Percentiles rank a stretch among this genome's conserved stretches.
phyloP scores from a whole-genome alignment of 305 asterid genomes.

The Petunia hybrid region DNA sequence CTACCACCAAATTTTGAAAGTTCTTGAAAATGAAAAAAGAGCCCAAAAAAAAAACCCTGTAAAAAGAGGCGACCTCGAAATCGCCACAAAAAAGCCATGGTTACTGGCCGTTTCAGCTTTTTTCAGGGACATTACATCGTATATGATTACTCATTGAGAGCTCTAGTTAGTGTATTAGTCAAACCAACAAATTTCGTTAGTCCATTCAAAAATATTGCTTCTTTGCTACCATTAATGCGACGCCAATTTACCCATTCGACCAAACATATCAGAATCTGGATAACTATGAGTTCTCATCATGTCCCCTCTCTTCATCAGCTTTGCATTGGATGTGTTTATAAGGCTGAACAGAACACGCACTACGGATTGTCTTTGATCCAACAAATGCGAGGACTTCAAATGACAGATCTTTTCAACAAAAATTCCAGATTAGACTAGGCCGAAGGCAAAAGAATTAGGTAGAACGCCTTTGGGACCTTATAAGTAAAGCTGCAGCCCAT shows the following conservation, averaged over 20 bases:
- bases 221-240: not conserved
- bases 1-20: not conserved
- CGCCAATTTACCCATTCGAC: not conserved
- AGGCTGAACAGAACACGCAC: not conserved
- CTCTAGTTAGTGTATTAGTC: not conserved
- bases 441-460: no score
- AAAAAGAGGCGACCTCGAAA: not conserved
- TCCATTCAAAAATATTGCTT: not conserved
- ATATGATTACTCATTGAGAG: not conserved
- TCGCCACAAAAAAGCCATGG: not conserved
- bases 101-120: not conserved
- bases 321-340: not conserved
- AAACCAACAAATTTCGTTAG: not conserved
- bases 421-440: no score
- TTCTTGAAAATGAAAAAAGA: no score
- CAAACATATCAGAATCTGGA: not conserved
- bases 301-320: not conserved
- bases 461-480: no score
- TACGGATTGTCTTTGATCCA: not conserved
- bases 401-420: no score
- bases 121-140: not conserved
- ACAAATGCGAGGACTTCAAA: no score
- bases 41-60: not conserved
- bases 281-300: not conserved
- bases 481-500: constrained; percentile 13